A percentile compares a stretch with the other conserved stretches of the same genome.
Evolutionary conservation across 148 eudicot genomes (phyloP).

Genomic region (Heliamphora exappendiculata): DNA sequence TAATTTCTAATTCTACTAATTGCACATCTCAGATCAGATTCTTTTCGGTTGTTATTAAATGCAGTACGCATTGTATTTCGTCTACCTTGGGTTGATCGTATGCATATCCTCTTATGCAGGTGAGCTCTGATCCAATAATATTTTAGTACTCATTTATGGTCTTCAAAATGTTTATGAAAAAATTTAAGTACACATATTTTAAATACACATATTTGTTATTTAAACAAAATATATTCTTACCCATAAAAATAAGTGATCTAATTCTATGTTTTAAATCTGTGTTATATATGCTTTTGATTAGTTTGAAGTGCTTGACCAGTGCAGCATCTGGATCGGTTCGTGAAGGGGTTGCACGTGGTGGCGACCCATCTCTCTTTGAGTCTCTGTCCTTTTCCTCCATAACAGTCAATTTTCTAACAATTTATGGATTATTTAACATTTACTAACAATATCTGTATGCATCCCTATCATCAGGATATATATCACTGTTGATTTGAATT

Average conservation of each 20-base stretch:
- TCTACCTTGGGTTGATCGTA: constrained; percentile 90
- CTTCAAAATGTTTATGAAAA: too few species aligned
- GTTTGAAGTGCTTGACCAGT: constrained; percentile 7
- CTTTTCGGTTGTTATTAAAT: not conserved
- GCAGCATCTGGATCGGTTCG: constrained; percentile 19
- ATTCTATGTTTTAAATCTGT: too few species aligned
- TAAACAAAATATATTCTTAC: too few species aligned
- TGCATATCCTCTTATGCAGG: constrained; percentile 92
- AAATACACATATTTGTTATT: too few species aligned
- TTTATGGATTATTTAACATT: constrained; percentile 8
- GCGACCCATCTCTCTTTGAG: constrained; percentile 38
- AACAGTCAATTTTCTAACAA: constrained; percentile 34
- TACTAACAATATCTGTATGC: constrained; percentile 13
- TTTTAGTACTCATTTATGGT: not conserved
- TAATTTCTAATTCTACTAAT: not conserved
- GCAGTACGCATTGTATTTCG: constrained; percentile 96
- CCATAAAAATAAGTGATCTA: too few species aligned
- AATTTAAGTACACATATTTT: too few species aligned
- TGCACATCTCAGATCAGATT: constrained; percentile 29
- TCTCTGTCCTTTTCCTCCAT: constrained; percentile 33
- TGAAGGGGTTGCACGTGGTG: constrained; percentile 59
- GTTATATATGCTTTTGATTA: not conserved
- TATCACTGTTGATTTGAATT: constrained; percentile 10
- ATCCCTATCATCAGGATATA: not conserved
- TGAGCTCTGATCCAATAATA: constrained; percentile 24